A percentile compares a stretch with the other conserved stretches of the same genome.
These are phyloP conservation scores for Xylaria arbuscula DNA, from an alignment of 2,329 filamentous ascomycete genomes.

Conservation along the genomic window DNA sequence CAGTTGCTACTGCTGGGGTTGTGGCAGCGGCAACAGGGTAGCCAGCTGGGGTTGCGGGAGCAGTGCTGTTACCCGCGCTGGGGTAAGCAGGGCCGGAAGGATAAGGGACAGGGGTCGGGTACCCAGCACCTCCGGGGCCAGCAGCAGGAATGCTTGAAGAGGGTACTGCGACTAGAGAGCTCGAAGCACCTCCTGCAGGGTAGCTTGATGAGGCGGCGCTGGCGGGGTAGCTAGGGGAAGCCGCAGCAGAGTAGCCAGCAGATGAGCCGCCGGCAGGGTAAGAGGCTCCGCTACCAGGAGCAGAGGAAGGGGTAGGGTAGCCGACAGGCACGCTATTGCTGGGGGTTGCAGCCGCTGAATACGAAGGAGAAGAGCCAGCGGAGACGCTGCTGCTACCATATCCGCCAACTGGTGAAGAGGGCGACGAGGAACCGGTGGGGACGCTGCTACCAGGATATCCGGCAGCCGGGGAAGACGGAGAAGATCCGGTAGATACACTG, in stretches of 20 bases:
- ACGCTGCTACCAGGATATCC: background rate
- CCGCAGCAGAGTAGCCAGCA: slow-evolving; percentile 27
- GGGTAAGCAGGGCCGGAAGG: slow-evolving; percentile 25
- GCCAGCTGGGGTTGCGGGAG: slow-evolving; percentile 7
- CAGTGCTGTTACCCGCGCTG: slow-evolving; percentile 26
- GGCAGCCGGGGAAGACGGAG: background rate
- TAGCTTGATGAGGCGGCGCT: slow-evolving; percentile 13
- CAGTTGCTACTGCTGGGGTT: slow-evolving; percentile 16
- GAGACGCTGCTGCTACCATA: slow-evolving; percentile 12
- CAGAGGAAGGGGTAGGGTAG: slow-evolving; percentile 11
- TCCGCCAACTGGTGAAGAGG: too few species aligned
- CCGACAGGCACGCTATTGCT: slow-evolving; percentile 2
- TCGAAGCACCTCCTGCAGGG: slow-evolving; percentile 28
- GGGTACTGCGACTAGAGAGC: slow-evolving; percentile 27
- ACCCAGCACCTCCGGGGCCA: slow-evolving; percentile 4
- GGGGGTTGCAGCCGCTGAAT: background rate
- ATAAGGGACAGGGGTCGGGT: slow-evolving; percentile 8
- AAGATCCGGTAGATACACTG: slow-evolving; percentile 17
- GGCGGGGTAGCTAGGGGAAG: slow-evolving; percentile 25
- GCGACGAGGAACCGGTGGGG: background rate
- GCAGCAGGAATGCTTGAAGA: slow-evolving; percentile 22
- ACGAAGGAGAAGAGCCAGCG: slow-evolving; percentile 19
- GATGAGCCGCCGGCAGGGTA: slow-evolving; percentile 26
- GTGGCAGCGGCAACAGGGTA: slow-evolving; percentile 27
- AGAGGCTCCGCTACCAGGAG: slow-evolving; percentile 11